Evolutionary conservation across 257 asterid genomes (phyloP).

Genomic region (Solanum bulbocastanum): DNA sequence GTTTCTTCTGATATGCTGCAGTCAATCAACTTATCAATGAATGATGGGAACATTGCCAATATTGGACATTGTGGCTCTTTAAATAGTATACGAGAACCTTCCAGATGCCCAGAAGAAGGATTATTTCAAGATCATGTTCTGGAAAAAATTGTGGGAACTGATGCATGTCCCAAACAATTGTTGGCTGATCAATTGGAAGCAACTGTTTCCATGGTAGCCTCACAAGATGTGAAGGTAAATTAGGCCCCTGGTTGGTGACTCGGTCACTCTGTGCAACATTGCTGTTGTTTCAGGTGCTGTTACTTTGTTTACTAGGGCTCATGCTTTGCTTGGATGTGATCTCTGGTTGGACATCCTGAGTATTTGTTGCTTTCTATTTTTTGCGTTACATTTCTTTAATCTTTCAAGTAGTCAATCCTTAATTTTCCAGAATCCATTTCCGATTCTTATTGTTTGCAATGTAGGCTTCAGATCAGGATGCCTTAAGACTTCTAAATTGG

Average conservation of each 20-base stretch:
- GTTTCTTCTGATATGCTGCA: constrained; percentile 16
- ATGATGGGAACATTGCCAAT: constrained; percentile 21
- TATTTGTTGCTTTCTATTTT: background rate
- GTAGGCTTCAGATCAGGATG: constrained; percentile 68
- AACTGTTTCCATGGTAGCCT: constrained; percentile 19
- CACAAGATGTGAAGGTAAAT: constrained; percentile 55
- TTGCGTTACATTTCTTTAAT: background rate
- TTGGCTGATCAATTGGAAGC: constrained; percentile 26
- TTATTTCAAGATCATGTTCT: constrained; percentile 24
- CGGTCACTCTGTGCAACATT: background rate
- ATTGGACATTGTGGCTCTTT: constrained; percentile 21
- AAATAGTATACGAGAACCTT: constrained; percentile 14
- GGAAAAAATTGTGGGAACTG: constrained; percentile 23
- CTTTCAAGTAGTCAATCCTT: background rate
- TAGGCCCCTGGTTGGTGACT: background rate
- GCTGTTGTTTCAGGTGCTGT: background rate
- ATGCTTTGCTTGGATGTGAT: background rate
- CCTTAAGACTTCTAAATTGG: constrained; percentile 84
- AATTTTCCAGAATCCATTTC: background rate
- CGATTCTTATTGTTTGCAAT: background rate
- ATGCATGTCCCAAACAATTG: constrained; percentile 7
- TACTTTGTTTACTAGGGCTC: background rate
- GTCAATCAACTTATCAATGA: constrained; percentile 19
- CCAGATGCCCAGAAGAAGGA: constrained; percentile 23
- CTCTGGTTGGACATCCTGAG: background rate